phyloP scores from a whole-genome alignment of 2,329 filamentous ascomycete genomes.

The Dryadomyces quercivorus region DNA sequence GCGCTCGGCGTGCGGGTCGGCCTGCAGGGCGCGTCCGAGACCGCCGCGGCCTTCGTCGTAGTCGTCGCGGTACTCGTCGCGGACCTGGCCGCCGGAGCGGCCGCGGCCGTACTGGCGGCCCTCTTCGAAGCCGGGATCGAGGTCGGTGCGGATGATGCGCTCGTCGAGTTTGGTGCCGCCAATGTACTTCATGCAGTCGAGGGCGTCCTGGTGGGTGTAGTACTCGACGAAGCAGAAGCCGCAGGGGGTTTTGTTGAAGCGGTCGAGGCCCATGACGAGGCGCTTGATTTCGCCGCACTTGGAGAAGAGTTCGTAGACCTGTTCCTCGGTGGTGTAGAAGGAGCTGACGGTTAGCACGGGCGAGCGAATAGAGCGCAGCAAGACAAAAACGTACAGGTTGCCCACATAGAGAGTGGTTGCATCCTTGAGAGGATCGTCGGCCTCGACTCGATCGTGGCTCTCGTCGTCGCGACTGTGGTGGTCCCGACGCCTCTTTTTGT shows the following conservation, averaged over 20 bases:
- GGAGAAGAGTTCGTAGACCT: constrained; percentile 92
- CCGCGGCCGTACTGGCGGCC: constrained; percentile 91
- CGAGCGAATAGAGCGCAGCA: neutral
- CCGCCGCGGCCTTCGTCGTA: constrained; percentile 92
- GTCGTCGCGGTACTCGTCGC: constrained; percentile 95
- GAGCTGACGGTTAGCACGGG: constrained; percentile 39
- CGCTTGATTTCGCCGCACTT: constrained; percentile 98
- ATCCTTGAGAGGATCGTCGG: constrained; percentile 69
- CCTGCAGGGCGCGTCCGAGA: constrained; percentile 63
- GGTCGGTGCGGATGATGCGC: constrained; percentile 85
- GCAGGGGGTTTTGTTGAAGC: constrained; percentile 94
- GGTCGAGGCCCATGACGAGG: constrained; percentile 92
- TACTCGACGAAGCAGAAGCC: constrained; percentile 99
- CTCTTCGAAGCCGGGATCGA: constrained; percentile 93
- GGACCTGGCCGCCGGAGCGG: constrained; percentile 91
- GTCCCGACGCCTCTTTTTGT: constrained; percentile 60
- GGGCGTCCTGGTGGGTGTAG: constrained; percentile 91
- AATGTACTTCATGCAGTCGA: constrained; percentile 98
- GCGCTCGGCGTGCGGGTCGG: constrained; percentile 26
- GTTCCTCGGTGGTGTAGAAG: constrained; percentile 97
- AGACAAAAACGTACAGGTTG: constrained; percentile 56
- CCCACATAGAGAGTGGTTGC: constrained; percentile 96
- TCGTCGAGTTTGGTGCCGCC: constrained; percentile 97
- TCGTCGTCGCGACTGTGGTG: constrained; percentile 45
- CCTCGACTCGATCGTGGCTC: constrained; percentile 37